A percentile compares a stretch with the other conserved stretches of the same genome.
Conservation (phyloP, 805 yeast species). For the Kuraishia piskuri region DNA sequence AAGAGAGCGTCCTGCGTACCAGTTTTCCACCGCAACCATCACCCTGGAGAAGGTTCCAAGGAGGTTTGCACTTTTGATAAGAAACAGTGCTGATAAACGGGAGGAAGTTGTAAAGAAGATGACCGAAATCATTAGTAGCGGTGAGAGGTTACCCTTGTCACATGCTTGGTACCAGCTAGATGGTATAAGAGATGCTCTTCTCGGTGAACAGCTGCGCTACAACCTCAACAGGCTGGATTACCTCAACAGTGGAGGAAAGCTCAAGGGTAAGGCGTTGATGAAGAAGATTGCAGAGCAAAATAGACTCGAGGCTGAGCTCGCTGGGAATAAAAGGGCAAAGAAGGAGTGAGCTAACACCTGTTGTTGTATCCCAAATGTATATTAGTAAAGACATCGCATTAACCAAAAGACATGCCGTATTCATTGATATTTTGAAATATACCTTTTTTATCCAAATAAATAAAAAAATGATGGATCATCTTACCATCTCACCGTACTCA, state of each 20-base stretch:
- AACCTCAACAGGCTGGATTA: conserved; percentile 36
- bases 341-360: background rate
- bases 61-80: conserved; percentile 53
- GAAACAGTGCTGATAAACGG: conserved; percentile 53
- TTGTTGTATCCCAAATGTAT: no score
- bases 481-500: background rate
- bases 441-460: background rate
- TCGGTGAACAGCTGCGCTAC: conserved; percentile 57
- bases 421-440: background rate
- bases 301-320: conserved; percentile 11
- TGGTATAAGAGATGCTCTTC: conserved; percentile 57
- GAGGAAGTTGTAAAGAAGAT: conserved; percentile 52
- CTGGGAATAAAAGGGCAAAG: background rate
- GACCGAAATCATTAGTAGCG: conserved; percentile 50
- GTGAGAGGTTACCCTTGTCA: conserved; percentile 51
- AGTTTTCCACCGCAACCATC: conserved; percentile 58
- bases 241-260: conserved; percentile 23
- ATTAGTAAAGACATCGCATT: background rate
- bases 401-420: background rate
- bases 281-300: conserved; percentile 20
- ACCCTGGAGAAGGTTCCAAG: conserved; percentile 57
- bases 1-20: conserved; percentile 34
- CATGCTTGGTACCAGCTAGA: conserved; percentile 82
- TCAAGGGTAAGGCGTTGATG: conserved; percentile 23
- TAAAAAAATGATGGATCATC: background rate